Conservation (phyloP, 179 eudicot genomes). For the Nepenthes alata region DNA sequence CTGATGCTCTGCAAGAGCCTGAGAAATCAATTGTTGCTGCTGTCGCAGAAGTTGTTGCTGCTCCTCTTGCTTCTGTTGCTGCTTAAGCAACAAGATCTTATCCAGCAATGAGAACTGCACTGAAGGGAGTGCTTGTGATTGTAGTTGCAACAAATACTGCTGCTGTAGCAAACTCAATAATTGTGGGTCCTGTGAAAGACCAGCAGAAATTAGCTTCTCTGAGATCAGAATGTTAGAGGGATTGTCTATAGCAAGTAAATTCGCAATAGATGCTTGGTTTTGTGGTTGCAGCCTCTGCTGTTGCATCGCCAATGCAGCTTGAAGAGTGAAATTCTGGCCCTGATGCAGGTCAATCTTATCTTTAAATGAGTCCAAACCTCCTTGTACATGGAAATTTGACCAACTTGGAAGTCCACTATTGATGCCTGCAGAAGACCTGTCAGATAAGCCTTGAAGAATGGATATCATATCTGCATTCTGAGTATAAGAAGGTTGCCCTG, state of each 20-base stretch:
- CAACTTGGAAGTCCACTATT: slow-evolving; percentile 41
- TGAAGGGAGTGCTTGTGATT: slow-evolving; percentile 47
- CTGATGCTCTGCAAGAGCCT: slow-evolving; percentile 58
- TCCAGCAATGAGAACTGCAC: slow-evolving; percentile 56
- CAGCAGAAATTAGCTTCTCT: slow-evolving; percentile 60
- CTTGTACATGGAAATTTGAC: slow-evolving; percentile 52
- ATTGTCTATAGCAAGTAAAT: slow-evolving; percentile 35
- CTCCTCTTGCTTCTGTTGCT: slow-evolving; percentile 80
- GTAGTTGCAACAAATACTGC: slow-evolving; percentile 61
- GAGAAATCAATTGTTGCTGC: slow-evolving; percentile 75
- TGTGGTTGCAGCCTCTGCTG: slow-evolving; percentile 61
- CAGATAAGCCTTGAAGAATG: slow-evolving; percentile 58
- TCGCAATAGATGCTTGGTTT: slow-evolving; percentile 38
- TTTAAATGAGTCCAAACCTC: slow-evolving; percentile 44
- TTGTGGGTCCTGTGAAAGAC: slow-evolving; percentile 75
- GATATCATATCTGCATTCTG: slow-evolving; percentile 57
- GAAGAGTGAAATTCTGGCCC: slow-evolving; percentile 39
- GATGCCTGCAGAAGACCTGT: slow-evolving; percentile 34
- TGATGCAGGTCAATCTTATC: slow-evolving; percentile 51
- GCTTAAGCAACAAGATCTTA: slow-evolving; percentile 61
- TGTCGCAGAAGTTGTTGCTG: slow-evolving; percentile 60
- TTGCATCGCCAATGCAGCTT: slow-evolving; percentile 41
- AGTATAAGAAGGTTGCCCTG: slow-evolving; percentile 32
- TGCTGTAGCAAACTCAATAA: slow-evolving; percentile 64
- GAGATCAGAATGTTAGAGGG: slow-evolving; percentile 27